phyloP scores from a whole-genome alignment of 192 early-diverging fungal genomes.

The Phlyctochytrium bullatum region DNA sequence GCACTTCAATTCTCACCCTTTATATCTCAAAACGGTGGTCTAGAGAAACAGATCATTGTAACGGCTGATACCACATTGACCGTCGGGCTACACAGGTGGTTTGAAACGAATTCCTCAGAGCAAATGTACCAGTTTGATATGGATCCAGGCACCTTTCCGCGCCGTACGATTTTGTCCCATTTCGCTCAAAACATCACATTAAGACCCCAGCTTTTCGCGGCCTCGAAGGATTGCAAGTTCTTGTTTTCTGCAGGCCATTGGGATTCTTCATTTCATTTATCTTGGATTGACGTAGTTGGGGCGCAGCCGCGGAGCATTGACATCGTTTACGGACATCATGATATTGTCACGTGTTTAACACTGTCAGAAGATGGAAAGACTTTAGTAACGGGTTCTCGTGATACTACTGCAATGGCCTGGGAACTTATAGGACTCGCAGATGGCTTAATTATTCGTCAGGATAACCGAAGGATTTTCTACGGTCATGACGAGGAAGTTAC shows the following conservation, averaged over 20 bases:
- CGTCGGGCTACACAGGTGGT: constrained; percentile 1
- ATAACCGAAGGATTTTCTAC: constrained; percentile 32
- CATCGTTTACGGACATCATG: constrained; percentile 40
- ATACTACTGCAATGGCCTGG: constrained; percentile 47
- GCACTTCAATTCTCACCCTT: background rate
- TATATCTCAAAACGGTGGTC: background rate
- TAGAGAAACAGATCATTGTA: background rate
- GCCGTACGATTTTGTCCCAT: constrained; percentile 25
- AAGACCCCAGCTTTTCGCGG: constrained; percentile 24
- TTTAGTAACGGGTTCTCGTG: constrained; percentile 41
- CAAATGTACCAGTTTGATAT: background rate
- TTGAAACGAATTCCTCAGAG: background rate
- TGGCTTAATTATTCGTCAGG: constrained; percentile 15
- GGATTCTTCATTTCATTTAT: constrained; percentile 41
- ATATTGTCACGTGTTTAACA: constrained; percentile 40
- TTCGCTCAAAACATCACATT: constrained; percentile 23
- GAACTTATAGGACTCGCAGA: constrained; percentile 11
- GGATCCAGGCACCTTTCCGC: background rate
- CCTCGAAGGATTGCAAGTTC: constrained; percentile 26
- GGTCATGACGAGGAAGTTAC: constrained; percentile 46
- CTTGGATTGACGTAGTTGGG: constrained; percentile 20
- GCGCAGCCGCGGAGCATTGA: constrained; percentile 28
- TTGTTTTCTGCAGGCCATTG: constrained; percentile 40
- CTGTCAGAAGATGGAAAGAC: constrained; percentile 34
- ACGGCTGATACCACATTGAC: constrained; percentile 1